phyloP scores from a whole-genome alignment of 1,284 basidiomycete genomes.

The Cutaneotrichosporon sp. region DNA sequence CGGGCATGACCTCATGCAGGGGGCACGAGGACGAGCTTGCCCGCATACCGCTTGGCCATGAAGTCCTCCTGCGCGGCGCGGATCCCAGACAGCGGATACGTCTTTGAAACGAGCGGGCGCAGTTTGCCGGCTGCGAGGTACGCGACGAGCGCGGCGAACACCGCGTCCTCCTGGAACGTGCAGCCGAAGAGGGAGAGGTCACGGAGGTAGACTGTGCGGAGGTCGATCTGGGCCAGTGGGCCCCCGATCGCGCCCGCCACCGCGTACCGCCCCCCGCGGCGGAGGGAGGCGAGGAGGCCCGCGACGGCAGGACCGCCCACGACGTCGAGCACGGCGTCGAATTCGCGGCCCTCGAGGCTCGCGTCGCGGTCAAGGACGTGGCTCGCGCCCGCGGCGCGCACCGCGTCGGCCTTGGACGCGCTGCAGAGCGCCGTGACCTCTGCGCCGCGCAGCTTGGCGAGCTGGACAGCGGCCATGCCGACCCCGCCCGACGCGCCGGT shows the following conservation, averaged over 20 bases:
- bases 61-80: slow-evolving; percentile 11
- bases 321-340: slow-evolving; percentile 12
- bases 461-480: slow-evolving; percentile 9
- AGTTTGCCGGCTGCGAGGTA: slow-evolving; percentile 11
- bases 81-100: slow-evolving; percentile 5
- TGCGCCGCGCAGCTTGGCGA: slow-evolving; percentile 1
- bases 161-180: slow-evolving; percentile 13
- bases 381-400: not conserved
- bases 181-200: slow-evolving; percentile 10
- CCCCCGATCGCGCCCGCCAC: slow-evolving; percentile 12
- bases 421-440: not conserved
- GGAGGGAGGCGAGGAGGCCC: not conserved
- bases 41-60: slow-evolving; percentile 5
- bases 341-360: not conserved
- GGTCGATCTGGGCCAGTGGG: slow-evolving; percentile 8
- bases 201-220: slow-evolving; percentile 15
- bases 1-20: not conserved
- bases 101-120: slow-evolving; percentile 7
- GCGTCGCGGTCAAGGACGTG: slow-evolving; percentile 6
- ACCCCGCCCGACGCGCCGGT: slow-evolving; percentile 14
- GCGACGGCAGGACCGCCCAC: slow-evolving; percentile 1
- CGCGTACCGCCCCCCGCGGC: slow-evolving; percentile 12
- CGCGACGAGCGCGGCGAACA: slow-evolving; percentile 6
- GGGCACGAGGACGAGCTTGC: slow-evolving; percentile 12
- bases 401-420: slow-evolving; percentile 1